phyloP scores from a whole-genome alignment of 1,284 basidiomycete genomes.

The Ceratobasidium sp. region DNA sequence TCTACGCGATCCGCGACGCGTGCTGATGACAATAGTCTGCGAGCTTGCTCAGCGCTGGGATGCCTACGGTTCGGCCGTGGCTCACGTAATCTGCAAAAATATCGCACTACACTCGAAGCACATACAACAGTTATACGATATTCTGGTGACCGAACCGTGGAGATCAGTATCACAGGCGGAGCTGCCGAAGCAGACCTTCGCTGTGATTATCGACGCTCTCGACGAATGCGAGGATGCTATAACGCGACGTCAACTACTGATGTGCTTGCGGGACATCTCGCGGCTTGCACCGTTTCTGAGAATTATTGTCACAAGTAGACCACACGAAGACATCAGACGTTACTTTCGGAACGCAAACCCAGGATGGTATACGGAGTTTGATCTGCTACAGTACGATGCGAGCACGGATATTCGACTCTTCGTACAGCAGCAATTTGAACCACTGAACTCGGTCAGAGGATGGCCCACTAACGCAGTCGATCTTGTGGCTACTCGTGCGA shows the following conservation, averaged over 20 bases:
- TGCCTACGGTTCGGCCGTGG: neutral
- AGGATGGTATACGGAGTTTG: neutral
- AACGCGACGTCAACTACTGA: neutral
- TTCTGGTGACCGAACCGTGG: no score
- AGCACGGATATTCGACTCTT: neutral
- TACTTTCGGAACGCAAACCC: neutral
- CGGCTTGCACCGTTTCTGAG: neutral
- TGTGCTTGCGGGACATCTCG: neutral
- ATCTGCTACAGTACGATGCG: neutral
- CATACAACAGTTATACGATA: neutral
- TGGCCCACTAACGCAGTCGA: neutral
- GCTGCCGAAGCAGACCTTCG: no score
- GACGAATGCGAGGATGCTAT: neutral
- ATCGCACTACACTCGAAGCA: neutral
- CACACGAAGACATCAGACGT: neutral
- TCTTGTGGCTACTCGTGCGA: neutral
- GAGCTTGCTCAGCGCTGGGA: slow-evolving; percentile 5
- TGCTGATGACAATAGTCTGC: slow-evolving; percentile 22
- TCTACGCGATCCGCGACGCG: no score
- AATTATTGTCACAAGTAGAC: slow-evolving; percentile 9
- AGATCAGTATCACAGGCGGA: neutral
- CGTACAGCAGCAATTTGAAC: neutral
- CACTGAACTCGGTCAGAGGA: neutral
- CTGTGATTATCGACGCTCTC: slow-evolving; percentile 2
- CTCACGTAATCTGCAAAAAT: neutral